phyloP scores from a whole-genome alignment of 257 asterid species.

The Nicotiana tabacum region DNA sequence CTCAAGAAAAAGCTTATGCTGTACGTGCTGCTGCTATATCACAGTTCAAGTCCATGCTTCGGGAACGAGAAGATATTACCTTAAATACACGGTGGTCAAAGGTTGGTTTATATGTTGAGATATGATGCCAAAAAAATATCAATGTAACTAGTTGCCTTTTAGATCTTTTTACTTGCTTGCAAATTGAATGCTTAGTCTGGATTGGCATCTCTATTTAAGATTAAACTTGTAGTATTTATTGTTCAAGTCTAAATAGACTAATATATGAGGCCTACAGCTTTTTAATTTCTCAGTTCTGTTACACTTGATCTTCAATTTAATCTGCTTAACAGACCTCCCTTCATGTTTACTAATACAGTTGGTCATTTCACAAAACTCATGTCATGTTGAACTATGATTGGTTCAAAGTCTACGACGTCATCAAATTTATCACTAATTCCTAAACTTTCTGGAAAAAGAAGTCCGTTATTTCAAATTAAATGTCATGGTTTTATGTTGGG shows the following conservation, averaged over 20 bases:
- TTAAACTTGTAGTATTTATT: not conserved
- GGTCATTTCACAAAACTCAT: not conserved
- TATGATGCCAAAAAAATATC: not conserved
- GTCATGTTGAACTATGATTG: not conserved
- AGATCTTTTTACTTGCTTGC: slow-evolving; percentile 2
- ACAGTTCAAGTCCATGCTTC: slow-evolving; percentile 76
- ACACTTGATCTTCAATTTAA: not conserved
- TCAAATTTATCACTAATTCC: not conserved
- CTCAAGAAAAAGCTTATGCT: slow-evolving; percentile 77
- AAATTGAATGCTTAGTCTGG: not conserved
- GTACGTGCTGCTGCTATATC: slow-evolving; percentile 63
- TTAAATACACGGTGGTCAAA: slow-evolving; percentile 86
- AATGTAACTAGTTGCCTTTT: not conserved
- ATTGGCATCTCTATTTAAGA: slow-evolving; percentile 1
- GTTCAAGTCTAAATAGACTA: not conserved
- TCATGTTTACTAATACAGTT: not conserved
- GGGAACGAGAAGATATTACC: slow-evolving; percentile 62
- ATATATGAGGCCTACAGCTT: not conserved
- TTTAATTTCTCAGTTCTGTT: not conserved
- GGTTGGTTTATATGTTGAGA: slow-evolving; percentile 34
- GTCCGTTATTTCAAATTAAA: not conserved
- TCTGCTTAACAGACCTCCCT: not conserved
- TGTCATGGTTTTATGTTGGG: not conserved
- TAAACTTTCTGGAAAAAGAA: not conserved
- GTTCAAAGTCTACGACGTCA: not conserved